Evolutionary conservation across 352 stramenopile genomes (phyloP).

Genomic region (Phytophthora idaei): DNA sequence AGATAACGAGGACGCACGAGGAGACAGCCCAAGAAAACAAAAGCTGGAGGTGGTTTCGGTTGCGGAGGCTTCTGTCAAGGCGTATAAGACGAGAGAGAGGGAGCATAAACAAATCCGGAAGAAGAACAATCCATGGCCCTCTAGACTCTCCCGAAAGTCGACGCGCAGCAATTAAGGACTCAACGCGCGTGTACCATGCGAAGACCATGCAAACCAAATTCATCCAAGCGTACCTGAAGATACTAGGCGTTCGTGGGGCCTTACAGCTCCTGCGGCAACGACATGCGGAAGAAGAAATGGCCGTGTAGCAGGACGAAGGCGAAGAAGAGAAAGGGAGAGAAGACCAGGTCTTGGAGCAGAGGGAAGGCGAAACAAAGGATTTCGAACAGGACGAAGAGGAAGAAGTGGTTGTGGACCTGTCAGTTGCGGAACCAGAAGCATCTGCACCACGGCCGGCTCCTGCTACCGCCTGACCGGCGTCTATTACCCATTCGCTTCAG

Average conservation of each 20-base stretch:
- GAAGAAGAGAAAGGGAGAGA: background rate
- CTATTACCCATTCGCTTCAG: background rate
- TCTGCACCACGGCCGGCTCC: background rate
- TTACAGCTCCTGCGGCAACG: background rate
- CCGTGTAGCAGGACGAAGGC: background rate
- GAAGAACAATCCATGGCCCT: background rate
- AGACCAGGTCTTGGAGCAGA: background rate
- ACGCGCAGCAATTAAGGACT: background rate
- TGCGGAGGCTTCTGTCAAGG: background rate
- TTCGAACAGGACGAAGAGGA: background rate
- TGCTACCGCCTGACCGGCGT: background rate
- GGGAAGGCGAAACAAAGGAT: too few species aligned
- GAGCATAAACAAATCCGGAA: background rate
- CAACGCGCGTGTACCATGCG: background rate
- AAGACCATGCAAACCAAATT: background rate
- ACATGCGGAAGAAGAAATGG: background rate
- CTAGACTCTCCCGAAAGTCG: background rate
- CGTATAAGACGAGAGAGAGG: background rate
- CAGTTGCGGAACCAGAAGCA: background rate
- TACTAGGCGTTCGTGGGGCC: background rate
- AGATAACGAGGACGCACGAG: background rate
- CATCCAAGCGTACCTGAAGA: background rate
- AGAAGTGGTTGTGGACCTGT: background rate
- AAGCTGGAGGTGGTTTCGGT: background rate
- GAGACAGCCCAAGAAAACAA: background rate